A percentile compares a stretch with the other conserved stretches of the same genome.
Conservation (phyloP, 768 basidiomycete genomes). For the Tephrocybe sp. region DNA sequence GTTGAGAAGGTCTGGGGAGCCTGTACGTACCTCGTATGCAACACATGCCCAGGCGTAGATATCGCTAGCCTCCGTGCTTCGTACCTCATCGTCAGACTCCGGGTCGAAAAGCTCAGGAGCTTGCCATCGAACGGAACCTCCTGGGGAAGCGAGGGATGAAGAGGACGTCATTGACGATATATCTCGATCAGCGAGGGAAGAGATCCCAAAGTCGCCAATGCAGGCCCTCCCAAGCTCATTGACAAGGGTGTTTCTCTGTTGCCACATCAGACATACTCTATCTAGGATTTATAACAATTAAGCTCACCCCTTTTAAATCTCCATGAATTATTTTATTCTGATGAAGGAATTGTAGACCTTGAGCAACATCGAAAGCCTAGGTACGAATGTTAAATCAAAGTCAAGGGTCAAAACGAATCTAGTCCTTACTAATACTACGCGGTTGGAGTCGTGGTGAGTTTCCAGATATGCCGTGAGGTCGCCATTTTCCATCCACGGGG, state of each 20-base stretch:
- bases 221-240: not conserved
- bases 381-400: not conserved
- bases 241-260: slow-evolving; percentile 4
- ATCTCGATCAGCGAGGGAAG: not conserved
- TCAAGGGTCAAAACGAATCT: too few species aligned
- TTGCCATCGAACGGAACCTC: not conserved
- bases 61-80: not conserved
- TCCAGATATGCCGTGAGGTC: not conserved
- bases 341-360: not conserved
- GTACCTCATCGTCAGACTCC: not conserved
- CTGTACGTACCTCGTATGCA: not conserved
- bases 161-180: too few species aligned
- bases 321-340: not conserved
- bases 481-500: slow-evolving; percentile 8
- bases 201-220: slow-evolving; percentile 1
- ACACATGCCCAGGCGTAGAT: not conserved
- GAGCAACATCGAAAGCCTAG: slow-evolving; percentile 2
- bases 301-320: slow-evolving; percentile 3
- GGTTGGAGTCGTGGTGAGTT: not conserved
- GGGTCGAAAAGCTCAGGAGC: not conserved
- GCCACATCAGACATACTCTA: not conserved
- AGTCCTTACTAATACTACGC: not conserved
- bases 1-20: too few species aligned
- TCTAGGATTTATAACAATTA: not conserved
- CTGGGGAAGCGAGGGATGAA: not conserved